A percentile compares a stretch with the other conserved stretches of the same genome.
These are phyloP conservation scores for Annulohypoxylon maeteangense DNA, from an alignment of 495 filamentous ascomycete species.

Conservation along the genomic window DNA sequence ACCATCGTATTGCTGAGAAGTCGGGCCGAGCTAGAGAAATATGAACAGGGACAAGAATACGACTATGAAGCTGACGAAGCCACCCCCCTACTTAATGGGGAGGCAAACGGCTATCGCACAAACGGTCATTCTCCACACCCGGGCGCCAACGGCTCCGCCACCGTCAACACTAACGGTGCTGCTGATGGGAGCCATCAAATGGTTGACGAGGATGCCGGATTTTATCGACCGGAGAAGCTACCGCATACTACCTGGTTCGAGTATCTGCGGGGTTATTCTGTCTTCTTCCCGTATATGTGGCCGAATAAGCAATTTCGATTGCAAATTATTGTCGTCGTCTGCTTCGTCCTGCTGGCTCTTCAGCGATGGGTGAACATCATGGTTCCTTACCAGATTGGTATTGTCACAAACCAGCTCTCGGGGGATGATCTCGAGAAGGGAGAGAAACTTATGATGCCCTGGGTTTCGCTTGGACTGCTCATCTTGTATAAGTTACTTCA, in stretches of 20 bases:
- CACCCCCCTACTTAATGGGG: constrained; percentile 59
- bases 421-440: constrained; percentile 44
- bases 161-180: constrained; percentile 42
- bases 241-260: constrained; percentile 75
- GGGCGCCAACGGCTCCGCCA: constrained; percentile 41
- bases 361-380: constrained; percentile 84
- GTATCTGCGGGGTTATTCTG: constrained; percentile 84
- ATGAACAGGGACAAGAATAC: constrained; percentile 59
- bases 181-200: constrained; percentile 46
- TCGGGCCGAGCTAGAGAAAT: constrained; percentile 49
- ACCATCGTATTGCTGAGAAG: constrained; percentile 43
- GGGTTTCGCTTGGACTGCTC: constrained; percentile 73
- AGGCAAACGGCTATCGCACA: constrained; percentile 49
- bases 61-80: constrained; percentile 55
- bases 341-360: constrained; percentile 77
- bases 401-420: constrained; percentile 73
- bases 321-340: constrained; percentile 79
- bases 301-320: constrained; percentile 72
- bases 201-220: constrained; percentile 60
- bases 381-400: constrained; percentile 79
- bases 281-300: constrained; percentile 97
- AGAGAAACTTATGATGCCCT: constrained; percentile 44
- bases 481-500: constrained; percentile 87
- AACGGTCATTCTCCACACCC: constrained; percentile 41
- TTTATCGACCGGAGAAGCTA: constrained; percentile 62